These are phyloP conservation scores for Claviceps capensis DNA, from an alignment of 2,329 filamentous ascomycete genomes.

Conservation along the genomic window DNA sequence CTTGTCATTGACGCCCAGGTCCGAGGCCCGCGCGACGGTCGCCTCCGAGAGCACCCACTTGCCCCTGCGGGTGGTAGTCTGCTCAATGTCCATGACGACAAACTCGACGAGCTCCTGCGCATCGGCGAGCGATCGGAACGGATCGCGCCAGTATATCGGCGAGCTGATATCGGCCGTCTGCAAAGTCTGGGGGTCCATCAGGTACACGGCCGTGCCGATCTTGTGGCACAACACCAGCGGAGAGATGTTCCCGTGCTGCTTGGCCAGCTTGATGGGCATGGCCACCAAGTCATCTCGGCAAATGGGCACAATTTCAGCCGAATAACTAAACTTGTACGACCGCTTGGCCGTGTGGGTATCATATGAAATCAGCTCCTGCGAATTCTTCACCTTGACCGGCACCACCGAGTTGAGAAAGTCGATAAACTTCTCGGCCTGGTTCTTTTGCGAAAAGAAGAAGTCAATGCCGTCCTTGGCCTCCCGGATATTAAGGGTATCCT, in stretches of 20 bases:
- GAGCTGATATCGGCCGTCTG: constrained; percentile 78
- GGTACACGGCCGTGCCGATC: constrained; percentile 78
- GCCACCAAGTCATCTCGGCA: constrained; percentile 98
- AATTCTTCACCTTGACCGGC: constrained; percentile 64
- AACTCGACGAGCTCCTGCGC: constrained; percentile 81
- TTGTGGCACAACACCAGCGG: constrained; percentile 77
- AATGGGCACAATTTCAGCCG: constrained; percentile 78
- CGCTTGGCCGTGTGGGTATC: constrained; percentile 83
- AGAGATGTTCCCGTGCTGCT: constrained; percentile 74
- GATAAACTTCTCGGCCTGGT: constrained; percentile 83
- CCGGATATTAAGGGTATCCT: constrained; percentile 95
- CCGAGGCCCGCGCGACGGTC: constrained; percentile 73
- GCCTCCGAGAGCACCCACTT: constrained; percentile 77
- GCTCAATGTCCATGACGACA: constrained; percentile 87
- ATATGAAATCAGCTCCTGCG: constrained; percentile 77
- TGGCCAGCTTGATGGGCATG: constrained; percentile 77
- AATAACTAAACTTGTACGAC: constrained; percentile 91
- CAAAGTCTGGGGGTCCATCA: constrained; percentile 81
- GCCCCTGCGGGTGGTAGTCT: constrained; percentile 58
- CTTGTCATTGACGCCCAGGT: constrained; percentile 73
- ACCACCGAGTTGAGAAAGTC: constrained; percentile 78
- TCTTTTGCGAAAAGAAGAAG: constrained; percentile 83
- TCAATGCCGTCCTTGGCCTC: constrained; percentile 92
- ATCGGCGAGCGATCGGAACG: constrained; percentile 74
- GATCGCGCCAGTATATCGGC: constrained; percentile 78